Evolutionary conservation across 306 rosid species (phyloP).

Genomic region (Vigna hirtella): DNA sequence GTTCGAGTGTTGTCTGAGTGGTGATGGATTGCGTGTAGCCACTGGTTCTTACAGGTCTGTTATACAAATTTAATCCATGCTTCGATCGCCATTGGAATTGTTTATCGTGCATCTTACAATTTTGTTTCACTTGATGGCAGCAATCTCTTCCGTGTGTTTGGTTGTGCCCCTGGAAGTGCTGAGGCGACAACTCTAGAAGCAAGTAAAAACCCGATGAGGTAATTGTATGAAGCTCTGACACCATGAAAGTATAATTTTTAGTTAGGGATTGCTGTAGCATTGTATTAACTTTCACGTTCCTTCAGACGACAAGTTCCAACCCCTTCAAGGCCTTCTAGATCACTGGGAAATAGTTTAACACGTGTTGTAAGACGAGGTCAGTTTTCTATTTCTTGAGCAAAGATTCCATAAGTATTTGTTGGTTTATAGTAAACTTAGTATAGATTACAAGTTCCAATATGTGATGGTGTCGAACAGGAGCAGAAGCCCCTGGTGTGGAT

Average conservation of each 20-base stretch:
- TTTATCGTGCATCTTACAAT: constrained; percentile 22
- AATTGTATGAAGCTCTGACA: constrained; percentile 34
- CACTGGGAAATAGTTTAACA: constrained; percentile 89
- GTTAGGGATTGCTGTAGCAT: constrained; percentile 1
- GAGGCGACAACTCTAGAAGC: constrained; percentile 95
- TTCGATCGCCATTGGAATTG: constrained; percentile 14
- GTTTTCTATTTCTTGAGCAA: constrained; percentile 30
- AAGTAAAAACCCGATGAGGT: constrained; percentile 99
- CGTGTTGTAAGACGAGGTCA: constrained; percentile 92
- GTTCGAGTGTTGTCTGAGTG: constrained; percentile 97
- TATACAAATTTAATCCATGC: background rate
- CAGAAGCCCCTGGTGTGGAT: constrained; percentile 81
- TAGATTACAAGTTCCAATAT: background rate
- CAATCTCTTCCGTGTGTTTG: constrained; percentile 94
- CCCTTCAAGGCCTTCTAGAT: constrained; percentile 93
- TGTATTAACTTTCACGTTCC: constrained; percentile 22
- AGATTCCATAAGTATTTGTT: background rate
- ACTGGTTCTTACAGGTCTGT: constrained; percentile 98
- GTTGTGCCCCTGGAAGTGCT: constrained; percentile 79
- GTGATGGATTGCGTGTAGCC: constrained; percentile 84
- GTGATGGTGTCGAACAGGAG: constrained; percentile 60
- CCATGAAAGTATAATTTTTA: constrained; percentile 22
- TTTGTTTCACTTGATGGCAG: constrained; percentile 62
- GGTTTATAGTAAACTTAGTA: background rate
- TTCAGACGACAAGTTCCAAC: constrained; percentile 92